Evolutionary conservation across 1,284 basidiomycete species (phyloP).

Genomic region (Tremellales sp.): DNA sequence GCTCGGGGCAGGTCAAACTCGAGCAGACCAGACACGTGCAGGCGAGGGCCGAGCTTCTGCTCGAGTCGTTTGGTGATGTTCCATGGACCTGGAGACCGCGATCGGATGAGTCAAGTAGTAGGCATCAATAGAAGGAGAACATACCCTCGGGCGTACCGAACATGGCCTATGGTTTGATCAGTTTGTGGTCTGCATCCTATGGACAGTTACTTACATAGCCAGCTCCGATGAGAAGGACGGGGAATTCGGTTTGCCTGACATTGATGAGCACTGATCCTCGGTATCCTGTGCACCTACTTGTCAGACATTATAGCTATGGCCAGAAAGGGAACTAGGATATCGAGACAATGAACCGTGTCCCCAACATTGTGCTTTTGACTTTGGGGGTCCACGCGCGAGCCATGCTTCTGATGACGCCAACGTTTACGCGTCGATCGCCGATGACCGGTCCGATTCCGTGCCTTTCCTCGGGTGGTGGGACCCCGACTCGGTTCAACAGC

Average conservation of each 20-base stretch:
- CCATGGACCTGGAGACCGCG: constrained; percentile 32
- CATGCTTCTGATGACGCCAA: no score
- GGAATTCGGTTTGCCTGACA: constrained; percentile 19
- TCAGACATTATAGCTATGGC: no score
- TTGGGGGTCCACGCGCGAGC: no score
- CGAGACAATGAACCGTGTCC: no score
- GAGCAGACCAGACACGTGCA: constrained; percentile 88
- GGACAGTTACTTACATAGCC: constrained; percentile 30
- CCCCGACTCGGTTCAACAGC: background rate
- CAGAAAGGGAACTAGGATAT: no score
- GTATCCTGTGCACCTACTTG: no score
- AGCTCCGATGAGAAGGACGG: constrained; percentile 35
- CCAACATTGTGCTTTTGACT: no score
- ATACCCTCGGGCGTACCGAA: constrained; percentile 43
- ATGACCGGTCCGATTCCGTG: no score
- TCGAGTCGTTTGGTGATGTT: constrained; percentile 37
- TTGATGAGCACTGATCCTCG: no score
- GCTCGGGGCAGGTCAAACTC: constrained; percentile 82
- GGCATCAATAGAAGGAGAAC: background rate
- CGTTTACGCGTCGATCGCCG: no score
- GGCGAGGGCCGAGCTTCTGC: constrained; percentile 78
- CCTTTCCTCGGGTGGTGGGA: no score
- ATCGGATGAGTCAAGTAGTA: background rate
- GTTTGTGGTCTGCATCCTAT: background rate
- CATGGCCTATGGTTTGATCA: constrained; percentile 31